Base-by-base conservation (phyloP, 2,329 filamentous ascomycete genomes). In the Leptographium procerum region DNA sequence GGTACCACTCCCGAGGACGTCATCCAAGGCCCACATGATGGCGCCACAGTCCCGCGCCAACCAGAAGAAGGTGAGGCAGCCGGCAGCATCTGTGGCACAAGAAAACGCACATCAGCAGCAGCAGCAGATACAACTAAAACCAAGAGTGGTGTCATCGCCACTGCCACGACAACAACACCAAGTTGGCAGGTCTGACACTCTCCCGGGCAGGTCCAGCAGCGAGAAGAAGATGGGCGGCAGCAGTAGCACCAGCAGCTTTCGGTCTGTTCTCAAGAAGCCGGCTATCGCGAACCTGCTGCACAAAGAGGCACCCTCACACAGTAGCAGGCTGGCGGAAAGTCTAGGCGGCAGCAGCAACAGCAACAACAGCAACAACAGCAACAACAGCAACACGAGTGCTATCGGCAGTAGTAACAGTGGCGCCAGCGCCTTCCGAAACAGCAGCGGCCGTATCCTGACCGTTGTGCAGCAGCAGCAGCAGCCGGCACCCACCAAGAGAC, bases 211-310 rank as follows among this genome's bases (percentile, higher is more conserved):
- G 14, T 34, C 29, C 22, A 47, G 61, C 19, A 58, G 55, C 26
- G 78, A 80, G 52, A 81, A 77, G 64, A 79, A 70, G 60, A 31
- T n/a, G n/a, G n/a, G 16, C 29, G 47, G 28, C 53, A 34, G 3
- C 1, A 69, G 75, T 1, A 19, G 22, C 34, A 52, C 26, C 52
- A 53, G 3, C 1, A 69, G 75, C 1, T 67, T 83, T 48, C 76
- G 78, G 40, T 75, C 77, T 57, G 80, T 73, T 4, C 67, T 84
- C 58, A 79, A 77, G 58, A 72, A 77, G 2, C 70, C 76, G 8
- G 71, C 74, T 1, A 65, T 82, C 8, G 73, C 77, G 0, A 77
- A 71, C 59, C 68, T 82, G 0, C 76, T 78, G 68, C 75, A 63
- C 55, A 60, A 61, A 11, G 61, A 64, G 10, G 14, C 52, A 1